These are phyloP conservation scores for Chlamydomonas sphaeroides DNA, from an alignment of 139 green algal species.

Conservation along the genomic window DNA sequence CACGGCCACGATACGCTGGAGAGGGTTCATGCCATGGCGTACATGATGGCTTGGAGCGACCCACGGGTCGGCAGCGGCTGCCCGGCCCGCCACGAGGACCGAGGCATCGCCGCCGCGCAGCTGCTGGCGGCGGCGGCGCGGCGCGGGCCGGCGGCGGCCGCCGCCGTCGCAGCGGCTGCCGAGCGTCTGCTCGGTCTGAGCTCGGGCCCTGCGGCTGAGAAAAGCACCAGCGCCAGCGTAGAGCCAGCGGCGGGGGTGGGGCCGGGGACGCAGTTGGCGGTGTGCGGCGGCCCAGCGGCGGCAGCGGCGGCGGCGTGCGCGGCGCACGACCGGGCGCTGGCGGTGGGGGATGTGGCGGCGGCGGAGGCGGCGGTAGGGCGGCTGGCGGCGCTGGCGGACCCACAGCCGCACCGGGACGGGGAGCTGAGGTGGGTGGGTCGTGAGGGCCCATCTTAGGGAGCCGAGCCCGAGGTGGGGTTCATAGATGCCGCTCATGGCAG, in stretches of 20 bases:
- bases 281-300: constrained; percentile 49
- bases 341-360: constrained; percentile 43
- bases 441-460: too few relatives aligned
- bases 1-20: constrained; percentile 48
- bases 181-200: too few relatives aligned
- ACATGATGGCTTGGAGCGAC: constrained; percentile 44
- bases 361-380: constrained; percentile 40
- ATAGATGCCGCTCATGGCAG: too few relatives aligned
- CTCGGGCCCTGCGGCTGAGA: too few relatives aligned
- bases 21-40: constrained; percentile 38
- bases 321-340: constrained; percentile 57
- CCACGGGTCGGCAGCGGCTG: not conserved
- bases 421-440: constrained; percentile 4
- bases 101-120: constrained; percentile 16
- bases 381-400: constrained; percentile 56
- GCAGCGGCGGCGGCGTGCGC: constrained; percentile 41
- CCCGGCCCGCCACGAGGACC: constrained; percentile 28
- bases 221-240: too few relatives aligned
- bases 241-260: not conserved
- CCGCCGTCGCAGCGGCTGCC: constrained; percentile 7
- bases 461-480: too few relatives aligned
- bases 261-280: not conserved
- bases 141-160: constrained; percentile 15
- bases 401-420: constrained; percentile 23
- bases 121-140: constrained; percentile 31